phyloP scores from a whole-genome alignment of 2,329 filamentous ascomycete genomes.

The Trichoderma sp. region DNA sequence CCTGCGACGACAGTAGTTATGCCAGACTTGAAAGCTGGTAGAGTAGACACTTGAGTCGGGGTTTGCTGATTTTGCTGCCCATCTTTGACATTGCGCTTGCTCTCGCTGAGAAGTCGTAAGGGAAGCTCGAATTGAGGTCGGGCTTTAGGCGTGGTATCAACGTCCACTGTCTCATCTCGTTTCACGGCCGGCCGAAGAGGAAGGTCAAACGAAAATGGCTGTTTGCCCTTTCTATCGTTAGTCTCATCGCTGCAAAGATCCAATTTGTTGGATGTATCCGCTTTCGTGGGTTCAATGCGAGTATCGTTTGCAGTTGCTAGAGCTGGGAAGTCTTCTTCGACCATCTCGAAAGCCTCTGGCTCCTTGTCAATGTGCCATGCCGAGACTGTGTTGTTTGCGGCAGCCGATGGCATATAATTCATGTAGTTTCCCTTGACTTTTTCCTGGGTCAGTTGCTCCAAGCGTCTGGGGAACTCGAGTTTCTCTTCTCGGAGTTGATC shows the following conservation, averaged over 20 bases:
- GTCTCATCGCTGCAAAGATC: not conserved
- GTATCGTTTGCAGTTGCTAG: not conserved
- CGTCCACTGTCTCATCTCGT: not conserved
- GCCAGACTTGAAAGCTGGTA: constrained; percentile 23
- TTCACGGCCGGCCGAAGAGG: not conserved
- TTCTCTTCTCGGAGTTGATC: constrained; percentile 41
- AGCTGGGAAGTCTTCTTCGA: constrained; percentile 28
- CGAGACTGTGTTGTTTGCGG: not conserved
- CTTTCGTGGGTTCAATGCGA: not conserved
- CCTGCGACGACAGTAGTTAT: constrained; percentile 23
- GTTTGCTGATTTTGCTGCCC: not conserved
- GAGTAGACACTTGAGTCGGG: not conserved
- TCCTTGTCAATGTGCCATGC: not conserved
- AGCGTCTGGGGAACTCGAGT: constrained; percentile 38
- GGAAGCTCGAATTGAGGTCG: not conserved
- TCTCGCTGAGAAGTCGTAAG: not conserved
- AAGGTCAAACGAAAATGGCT: not conserved
- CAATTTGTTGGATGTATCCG: not conserved
- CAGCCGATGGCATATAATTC: constrained; percentile 30
- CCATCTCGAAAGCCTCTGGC: constrained; percentile 13
- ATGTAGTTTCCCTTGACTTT: constrained; percentile 35
- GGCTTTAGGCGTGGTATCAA: not conserved
- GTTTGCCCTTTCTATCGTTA: not conserved
- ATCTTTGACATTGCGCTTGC: not conserved
- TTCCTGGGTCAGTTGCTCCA: constrained; percentile 34